Conservation (phyloP, 2,329 filamentous ascomycete species). For the Aspergillus fijiensis region DNA sequence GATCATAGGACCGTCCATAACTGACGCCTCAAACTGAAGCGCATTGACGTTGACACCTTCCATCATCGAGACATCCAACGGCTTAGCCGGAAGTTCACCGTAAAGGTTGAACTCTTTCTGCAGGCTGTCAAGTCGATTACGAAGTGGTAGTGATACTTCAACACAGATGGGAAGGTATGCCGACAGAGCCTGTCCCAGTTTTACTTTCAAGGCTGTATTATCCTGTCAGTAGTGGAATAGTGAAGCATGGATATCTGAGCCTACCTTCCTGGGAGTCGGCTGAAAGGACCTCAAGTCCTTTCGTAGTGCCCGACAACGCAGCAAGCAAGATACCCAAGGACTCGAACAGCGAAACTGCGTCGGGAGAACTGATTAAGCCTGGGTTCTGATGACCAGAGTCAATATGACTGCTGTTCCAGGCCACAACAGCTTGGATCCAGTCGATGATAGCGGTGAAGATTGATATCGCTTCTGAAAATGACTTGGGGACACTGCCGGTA, state of each 20-base stretch:
- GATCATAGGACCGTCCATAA: conserved; percentile 66
- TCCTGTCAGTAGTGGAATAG: conserved; percentile 9
- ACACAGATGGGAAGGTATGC: conserved; percentile 43
- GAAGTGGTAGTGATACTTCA: conserved; percentile 39
- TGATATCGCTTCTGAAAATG: conserved; percentile 30
- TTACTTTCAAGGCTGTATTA: conserved; percentile 34
- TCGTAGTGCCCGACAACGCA: conserved; percentile 38
- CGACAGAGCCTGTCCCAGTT: conserved; percentile 40
- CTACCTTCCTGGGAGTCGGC: conserved; percentile 36
- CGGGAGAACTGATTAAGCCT: conserved; percentile 36
- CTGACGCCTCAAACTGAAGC: conserved; percentile 53
- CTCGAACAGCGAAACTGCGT: conserved; percentile 43
- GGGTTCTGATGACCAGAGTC: conserved; percentile 28
- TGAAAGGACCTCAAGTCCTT: conserved; percentile 39
- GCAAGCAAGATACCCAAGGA: conserved; percentile 44
- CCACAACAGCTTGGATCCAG: conserved; percentile 41
- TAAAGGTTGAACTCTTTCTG: conserved; percentile 46
- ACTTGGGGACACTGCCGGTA: conserved; percentile 33
- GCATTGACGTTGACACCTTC: conserved; percentile 45
- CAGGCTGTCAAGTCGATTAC: conserved; percentile 39
- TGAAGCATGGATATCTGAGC: not conserved
- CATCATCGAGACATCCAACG: conserved; percentile 45
- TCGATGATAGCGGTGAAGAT: conserved; percentile 36
- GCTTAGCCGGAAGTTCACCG: conserved; percentile 42
- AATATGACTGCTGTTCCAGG: conserved; percentile 34